A percentile compares a stretch with the other conserved stretches of the same genome.
phyloP scores from a whole-genome alignment of 306 rosid species.

The Corylus americana region DNA sequence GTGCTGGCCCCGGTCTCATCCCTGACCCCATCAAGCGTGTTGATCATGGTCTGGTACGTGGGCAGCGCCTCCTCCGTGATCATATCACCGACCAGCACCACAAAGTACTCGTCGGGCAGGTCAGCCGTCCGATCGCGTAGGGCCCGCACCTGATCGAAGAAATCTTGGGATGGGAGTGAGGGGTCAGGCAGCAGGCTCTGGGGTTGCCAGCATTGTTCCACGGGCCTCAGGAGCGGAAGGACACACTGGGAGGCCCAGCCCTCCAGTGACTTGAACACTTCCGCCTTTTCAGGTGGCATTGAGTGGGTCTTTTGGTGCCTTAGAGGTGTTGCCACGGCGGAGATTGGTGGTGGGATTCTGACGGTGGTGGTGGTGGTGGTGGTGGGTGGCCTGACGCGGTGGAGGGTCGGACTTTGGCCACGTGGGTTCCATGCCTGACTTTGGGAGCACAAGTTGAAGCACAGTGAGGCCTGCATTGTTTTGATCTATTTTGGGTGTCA shows the following conservation, averaged over 20 bases:
- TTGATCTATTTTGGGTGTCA: not conserved
- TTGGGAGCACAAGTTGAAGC: not conserved
- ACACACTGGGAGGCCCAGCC: slow-evolving; percentile 54
- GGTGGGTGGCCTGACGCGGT: slow-evolving; percentile 4
- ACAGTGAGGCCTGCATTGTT: slow-evolving; percentile 30
- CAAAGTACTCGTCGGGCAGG: slow-evolving; percentile 72
- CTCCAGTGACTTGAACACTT: slow-evolving; percentile 57
- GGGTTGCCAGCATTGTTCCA: slow-evolving; percentile 73
- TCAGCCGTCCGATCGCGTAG: slow-evolving; percentile 64
- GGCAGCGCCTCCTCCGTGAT: slow-evolving; percentile 87
- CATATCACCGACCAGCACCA: slow-evolving; percentile 70
- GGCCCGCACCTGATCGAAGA: slow-evolving; percentile 47
- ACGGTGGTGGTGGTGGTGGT: not conserved
- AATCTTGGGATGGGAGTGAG: slow-evolving; percentile 35
- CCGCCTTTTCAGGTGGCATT: slow-evolving; percentile 50
- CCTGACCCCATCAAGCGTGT: slow-evolving; percentile 61
- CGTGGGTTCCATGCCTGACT: slow-evolving; percentile 15
- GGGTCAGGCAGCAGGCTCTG: slow-evolving; percentile 59
- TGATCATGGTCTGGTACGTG: slow-evolving; percentile 71
- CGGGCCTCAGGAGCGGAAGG: slow-evolving; percentile 62
- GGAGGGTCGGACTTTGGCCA: slow-evolving; percentile 3
- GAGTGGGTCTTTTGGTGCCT: slow-evolving; percentile 34
- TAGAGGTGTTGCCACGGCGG: slow-evolving; percentile 19
- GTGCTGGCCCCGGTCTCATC: slow-evolving; percentile 63
- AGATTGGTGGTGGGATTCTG: not conserved